A percentile compares a stretch with the other conserved stretches of the same genome.
These are phyloP conservation scores for Spiromastix sp. DNA, from an alignment of 2,329 filamentous ascomycete genomes.

Conservation along the genomic window DNA sequence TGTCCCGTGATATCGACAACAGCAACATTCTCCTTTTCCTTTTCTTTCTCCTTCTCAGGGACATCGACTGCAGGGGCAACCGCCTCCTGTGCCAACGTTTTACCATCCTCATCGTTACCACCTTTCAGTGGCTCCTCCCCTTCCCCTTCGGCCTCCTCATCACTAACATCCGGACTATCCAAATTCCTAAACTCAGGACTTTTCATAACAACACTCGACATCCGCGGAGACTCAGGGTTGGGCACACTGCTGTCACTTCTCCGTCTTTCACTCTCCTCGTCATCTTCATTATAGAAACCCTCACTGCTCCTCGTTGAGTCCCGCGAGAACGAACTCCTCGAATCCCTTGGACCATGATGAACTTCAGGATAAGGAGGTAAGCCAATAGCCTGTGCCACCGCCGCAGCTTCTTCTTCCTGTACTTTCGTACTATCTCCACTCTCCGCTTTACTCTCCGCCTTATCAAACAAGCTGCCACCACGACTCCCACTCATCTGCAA, in stretches of 20 bases:
- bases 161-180: slow-evolving; percentile 7
- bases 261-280: slow-evolving; percentile 1
- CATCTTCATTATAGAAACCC: too few species aligned
- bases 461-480: slow-evolving; percentile 44
- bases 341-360: slow-evolving; percentile 1
- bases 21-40: too few species aligned
- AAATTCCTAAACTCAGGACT: background rate
- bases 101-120: background rate
- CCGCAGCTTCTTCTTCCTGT: slow-evolving; percentile 39
- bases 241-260: background rate
- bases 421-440: slow-evolving; percentile 34
- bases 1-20: too few species aligned
- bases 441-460: slow-evolving; percentile 36
- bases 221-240: background rate
- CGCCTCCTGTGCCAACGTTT: too few species aligned
- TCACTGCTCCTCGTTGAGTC: slow-evolving; percentile 3
- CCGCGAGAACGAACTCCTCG: slow-evolving; percentile 3
- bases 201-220: background rate
- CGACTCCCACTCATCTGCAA: slow-evolving; percentile 51
- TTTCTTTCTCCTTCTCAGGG: too few species aligned
- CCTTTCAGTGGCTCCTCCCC: slow-evolving; percentile 1
- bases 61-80: too few species aligned
- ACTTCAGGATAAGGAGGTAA: slow-evolving; percentile 14
- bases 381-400: slow-evolving; percentile 40
- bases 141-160: slow-evolving; percentile 6